phyloP scores from a whole-genome alignment of 192 early-diverging fungal genomes.

The Podila horticola region DNA sequence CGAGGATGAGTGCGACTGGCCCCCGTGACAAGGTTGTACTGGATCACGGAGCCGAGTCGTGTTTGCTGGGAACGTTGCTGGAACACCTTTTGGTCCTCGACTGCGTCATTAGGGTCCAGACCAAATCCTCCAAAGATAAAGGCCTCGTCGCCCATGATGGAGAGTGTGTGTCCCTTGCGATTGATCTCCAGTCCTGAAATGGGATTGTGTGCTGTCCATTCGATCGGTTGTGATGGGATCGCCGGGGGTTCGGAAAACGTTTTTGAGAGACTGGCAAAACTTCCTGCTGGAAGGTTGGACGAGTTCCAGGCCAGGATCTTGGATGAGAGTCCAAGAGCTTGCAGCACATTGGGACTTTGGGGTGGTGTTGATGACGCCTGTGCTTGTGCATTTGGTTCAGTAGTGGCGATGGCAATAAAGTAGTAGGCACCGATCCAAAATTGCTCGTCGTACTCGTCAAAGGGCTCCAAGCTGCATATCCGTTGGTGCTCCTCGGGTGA shows the following conservation, averaged over 20 bases:
- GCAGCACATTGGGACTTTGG: slow-evolving; percentile 29
- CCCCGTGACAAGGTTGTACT: slow-evolving; percentile 16
- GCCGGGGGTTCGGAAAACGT: not conserved
- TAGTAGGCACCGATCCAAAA: slow-evolving; percentile 49
- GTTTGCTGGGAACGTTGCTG: slow-evolving; percentile 28
- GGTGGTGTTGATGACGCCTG: not conserved
- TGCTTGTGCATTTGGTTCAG: not conserved
- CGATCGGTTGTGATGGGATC: not conserved
- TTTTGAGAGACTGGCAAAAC: slow-evolving; percentile 18
- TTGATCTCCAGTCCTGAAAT: slow-evolving; percentile 31
- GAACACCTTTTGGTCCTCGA: slow-evolving; percentile 30
- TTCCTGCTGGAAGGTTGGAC: slow-evolving; percentile 9
- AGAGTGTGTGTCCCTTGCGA: slow-evolving; percentile 41
- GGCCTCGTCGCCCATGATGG: slow-evolving; percentile 23
- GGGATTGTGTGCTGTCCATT: slow-evolving; percentile 19
- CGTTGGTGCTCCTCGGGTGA: slow-evolving; percentile 29
- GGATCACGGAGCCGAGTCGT: slow-evolving; percentile 26
- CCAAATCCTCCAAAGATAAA: slow-evolving; percentile 44
- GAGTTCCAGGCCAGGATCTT: slow-evolving; percentile 15
- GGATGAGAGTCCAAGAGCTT: slow-evolving; percentile 4
- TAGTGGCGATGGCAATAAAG: slow-evolving; percentile 35
- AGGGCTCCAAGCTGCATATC: slow-evolving; percentile 23
- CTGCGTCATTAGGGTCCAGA: slow-evolving; percentile 12
- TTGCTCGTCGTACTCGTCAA: slow-evolving; percentile 47
- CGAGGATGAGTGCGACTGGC: not conserved